Evolutionary conservation across 1,139 yeast species (phyloP), one percentile per base, ranked within the genome.

Genomic region (Pichia sp.): DNA sequence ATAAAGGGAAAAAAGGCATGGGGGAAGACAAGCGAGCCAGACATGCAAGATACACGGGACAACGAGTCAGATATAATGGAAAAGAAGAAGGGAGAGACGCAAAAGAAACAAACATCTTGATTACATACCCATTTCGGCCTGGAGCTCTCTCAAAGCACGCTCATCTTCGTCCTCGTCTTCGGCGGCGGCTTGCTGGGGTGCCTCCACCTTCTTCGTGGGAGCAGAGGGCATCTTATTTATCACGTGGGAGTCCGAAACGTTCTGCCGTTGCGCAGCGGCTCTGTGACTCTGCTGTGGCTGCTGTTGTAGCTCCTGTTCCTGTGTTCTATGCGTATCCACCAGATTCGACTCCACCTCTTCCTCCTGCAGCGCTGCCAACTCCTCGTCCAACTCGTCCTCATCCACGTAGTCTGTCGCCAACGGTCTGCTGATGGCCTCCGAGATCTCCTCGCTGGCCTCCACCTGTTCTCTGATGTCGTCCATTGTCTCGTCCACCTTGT

Each of bases 401-500:
- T 84, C 84, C 30, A 80, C 79, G 57, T 77, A 79, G 57, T 89
- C 96, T 52, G 82, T 79, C 55, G 92, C 93, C 59, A 90, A 79
- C 11, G 97, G 97, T 73, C 97, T 82, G 49, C 97, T 87, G 59
- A 93, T 90, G 48, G 99, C 98, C 57, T 93, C 97, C 52, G 96
- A 85, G 56, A 93, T 90, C 74, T 93, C 99, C 64, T 90, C 97
- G 47, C 96, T 90, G 64, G 90, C 78, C 65, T 92, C 97, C 54
- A 93, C 95, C 72, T 93, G 99, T 69, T 93, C 99, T 65, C 98
- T 82, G 60, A 95, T 90, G 62, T 92, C 97, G 70, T 93, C 99
- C 98, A 93, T 93, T n/a, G 98, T 92, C 65, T 86, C 89, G 70
- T 93, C 99, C 49, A 93, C 97, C 75, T 90, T 92, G 72, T 93